Percentiles rank a stretch among this genome's conserved stretches.
Evolutionary conservation across 306 rosid species (phyloP).

Genomic region (Crataegus laevigata): DNA sequence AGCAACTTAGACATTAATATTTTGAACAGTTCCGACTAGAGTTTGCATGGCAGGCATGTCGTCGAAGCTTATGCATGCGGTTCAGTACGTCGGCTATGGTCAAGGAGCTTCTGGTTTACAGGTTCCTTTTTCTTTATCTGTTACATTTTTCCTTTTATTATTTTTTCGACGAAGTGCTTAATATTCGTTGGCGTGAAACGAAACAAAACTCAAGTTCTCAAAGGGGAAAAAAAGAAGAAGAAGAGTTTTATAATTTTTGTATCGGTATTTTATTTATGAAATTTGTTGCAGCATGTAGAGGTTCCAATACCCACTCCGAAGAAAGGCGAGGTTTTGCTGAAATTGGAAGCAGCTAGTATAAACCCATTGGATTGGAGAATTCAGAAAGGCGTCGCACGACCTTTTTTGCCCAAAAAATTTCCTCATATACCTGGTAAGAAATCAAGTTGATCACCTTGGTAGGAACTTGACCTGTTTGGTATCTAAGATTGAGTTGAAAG

Average conservation of each 20-base stretch:
- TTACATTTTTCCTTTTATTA: background rate
- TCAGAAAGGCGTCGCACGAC: constrained; percentile 59
- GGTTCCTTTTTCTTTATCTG: constrained; percentile 24
- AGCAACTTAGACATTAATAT: too few species aligned
- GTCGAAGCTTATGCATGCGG: constrained; percentile 47
- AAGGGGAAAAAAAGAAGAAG: too few species aligned
- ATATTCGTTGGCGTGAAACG: too few species aligned
- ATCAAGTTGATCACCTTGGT: background rate
- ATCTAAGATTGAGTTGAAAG: too few species aligned
- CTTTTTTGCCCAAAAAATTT: constrained; percentile 51
- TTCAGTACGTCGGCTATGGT: constrained; percentile 50
- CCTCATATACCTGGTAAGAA: constrained; percentile 61
- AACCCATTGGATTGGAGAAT: constrained; percentile 79
- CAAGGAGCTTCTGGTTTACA: constrained; percentile 55
- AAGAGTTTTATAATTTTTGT: background rate
- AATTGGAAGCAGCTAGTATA: constrained; percentile 64
- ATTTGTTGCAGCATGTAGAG: constrained; percentile 49
- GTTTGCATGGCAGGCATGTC: constrained; percentile 25
- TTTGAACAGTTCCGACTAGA: background rate
- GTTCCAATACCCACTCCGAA: constrained; percentile 50
- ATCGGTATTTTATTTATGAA: background rate
- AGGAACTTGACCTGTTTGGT: too few species aligned
- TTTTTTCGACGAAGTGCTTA: background rate
- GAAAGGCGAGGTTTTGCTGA: constrained; percentile 56
- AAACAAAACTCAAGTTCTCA: background rate